A percentile compares a stretch with the other conserved stretches of the same genome.
phyloP scores from a whole-genome alignment of 2,329 filamentous ascomycete species.

The Rutstroemia sp. region DNA sequence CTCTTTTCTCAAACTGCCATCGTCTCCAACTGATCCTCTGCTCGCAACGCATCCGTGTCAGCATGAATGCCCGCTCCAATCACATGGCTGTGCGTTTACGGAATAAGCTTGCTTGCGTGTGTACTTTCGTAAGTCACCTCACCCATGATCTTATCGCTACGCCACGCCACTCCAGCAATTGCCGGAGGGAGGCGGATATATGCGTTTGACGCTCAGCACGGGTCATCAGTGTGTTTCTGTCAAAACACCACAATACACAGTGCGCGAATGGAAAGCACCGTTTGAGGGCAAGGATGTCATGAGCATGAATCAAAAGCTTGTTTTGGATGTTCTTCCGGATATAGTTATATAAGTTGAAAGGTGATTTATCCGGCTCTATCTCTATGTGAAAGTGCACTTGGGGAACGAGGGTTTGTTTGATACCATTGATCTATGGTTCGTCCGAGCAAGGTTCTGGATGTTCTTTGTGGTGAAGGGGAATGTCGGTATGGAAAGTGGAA shows the following conservation, averaged over 20 bases:
- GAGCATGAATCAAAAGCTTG: conserved; percentile 1
- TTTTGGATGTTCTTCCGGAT: neutral
- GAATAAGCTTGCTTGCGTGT: neutral
- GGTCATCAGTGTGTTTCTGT: neutral
- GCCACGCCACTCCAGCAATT: too few relatives aligned
- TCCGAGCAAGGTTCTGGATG: too few relatives aligned
- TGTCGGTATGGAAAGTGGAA: too few relatives aligned
- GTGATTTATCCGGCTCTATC: neutral
- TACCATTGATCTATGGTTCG: too few relatives aligned
- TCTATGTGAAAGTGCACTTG: neutral
- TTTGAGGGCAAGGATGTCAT: neutral
- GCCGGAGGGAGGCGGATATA: too few relatives aligned
- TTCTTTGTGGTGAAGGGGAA: too few relatives aligned
- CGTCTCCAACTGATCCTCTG: neutral
- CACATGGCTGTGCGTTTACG: neutral
- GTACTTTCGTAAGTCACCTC: too few relatives aligned
- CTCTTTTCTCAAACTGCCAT: neutral
- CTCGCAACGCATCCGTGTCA: neutral
- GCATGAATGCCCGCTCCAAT: neutral
- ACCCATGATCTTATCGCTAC: too few relatives aligned
- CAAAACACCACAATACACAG: neutral
- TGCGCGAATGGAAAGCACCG: neutral
- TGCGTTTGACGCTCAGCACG: too few relatives aligned
- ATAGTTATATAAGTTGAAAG: too few relatives aligned
- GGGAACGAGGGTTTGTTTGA: too few relatives aligned